These are phyloP conservation scores for Tuber brumale DNA, from an alignment of 495 filamentous ascomycete genomes.

Conservation along the genomic window DNA sequence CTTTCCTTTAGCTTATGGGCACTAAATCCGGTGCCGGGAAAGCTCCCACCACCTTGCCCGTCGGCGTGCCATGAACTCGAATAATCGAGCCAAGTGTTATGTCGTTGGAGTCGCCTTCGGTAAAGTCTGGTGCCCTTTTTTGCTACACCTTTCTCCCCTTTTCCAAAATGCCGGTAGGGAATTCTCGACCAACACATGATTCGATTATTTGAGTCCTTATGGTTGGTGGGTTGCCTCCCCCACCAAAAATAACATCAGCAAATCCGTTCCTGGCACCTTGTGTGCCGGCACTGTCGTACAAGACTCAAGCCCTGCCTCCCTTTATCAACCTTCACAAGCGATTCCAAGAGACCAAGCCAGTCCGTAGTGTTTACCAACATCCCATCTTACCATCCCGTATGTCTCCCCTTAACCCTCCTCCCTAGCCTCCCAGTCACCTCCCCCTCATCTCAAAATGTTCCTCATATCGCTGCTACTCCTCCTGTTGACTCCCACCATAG, in stretches of 20 bases:
- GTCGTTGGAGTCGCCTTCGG: neutral
- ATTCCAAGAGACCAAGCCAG: neutral
- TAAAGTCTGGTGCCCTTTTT: neutral
- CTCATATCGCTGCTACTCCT: conserved; percentile 26
- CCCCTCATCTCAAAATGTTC: conserved; percentile 27
- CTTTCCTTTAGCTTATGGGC: neutral
- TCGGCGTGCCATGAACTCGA: neutral
- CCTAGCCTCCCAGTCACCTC: neutral
- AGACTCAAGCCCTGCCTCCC: neutral
- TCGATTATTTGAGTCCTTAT: neutral
- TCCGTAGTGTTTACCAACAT: neutral
- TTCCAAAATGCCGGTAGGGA: neutral
- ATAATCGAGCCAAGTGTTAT: neutral
- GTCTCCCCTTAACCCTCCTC: neutral
- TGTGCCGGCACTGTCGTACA: neutral
- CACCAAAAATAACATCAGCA: neutral
- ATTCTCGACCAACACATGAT: neutral
- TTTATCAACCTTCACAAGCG: neutral
- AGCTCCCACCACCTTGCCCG: neutral
- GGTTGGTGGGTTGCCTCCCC: neutral
- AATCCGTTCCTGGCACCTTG: neutral
- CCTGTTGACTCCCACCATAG: conserved; percentile 32
- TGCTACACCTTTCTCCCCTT: neutral
- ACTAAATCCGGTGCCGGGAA: neutral
- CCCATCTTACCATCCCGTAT: neutral